A percentile compares a stretch with the other conserved stretches of the same genome.
Conservation (phyloP, 1,284 basidiomycete genomes). For the Phlebopus sp. region DNA sequence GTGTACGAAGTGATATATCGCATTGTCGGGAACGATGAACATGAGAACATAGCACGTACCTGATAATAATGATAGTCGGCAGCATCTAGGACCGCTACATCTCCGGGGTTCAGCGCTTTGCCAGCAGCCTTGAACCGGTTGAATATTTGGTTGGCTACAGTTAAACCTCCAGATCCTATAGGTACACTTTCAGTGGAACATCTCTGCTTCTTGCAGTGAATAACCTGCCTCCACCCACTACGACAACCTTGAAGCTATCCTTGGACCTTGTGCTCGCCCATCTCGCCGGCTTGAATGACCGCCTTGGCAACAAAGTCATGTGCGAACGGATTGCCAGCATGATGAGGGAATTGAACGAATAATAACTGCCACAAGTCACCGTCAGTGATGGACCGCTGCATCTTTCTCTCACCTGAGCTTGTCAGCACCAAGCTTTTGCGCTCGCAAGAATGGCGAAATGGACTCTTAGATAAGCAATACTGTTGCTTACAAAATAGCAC, state of each 20-base stretch:
- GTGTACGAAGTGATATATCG: neutral
- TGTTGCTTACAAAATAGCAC: too few species aligned
- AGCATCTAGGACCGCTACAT: conserved; percentile 82
- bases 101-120: conserved; percentile 64
- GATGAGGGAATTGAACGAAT: neutral
- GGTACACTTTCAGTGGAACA: neutral
- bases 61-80: conserved; percentile 79
- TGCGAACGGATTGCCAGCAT: conserved; percentile 16
- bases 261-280: conserved; percentile 40
- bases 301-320: conserved; percentile 3
- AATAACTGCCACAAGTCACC: neutral
- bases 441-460: too few species aligned
- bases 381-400: too few species aligned
- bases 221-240: conserved; percentile 62
- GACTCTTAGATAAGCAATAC: too few species aligned
- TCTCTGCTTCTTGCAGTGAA: neutral
- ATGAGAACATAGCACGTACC: conserved; percentile 36
- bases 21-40: conserved; percentile 7
- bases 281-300: conserved; percentile 19
- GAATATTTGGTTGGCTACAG: conserved; percentile 82
- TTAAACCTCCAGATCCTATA: conserved; percentile 73
- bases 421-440: too few species aligned
- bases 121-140: conserved; percentile 71
- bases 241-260: conserved; percentile 58
- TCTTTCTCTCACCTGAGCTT: neutral